phyloP scores from a whole-genome alignment of 495 filamentous ascomycete species.

The Hyaloscypha hepaticicola region DNA sequence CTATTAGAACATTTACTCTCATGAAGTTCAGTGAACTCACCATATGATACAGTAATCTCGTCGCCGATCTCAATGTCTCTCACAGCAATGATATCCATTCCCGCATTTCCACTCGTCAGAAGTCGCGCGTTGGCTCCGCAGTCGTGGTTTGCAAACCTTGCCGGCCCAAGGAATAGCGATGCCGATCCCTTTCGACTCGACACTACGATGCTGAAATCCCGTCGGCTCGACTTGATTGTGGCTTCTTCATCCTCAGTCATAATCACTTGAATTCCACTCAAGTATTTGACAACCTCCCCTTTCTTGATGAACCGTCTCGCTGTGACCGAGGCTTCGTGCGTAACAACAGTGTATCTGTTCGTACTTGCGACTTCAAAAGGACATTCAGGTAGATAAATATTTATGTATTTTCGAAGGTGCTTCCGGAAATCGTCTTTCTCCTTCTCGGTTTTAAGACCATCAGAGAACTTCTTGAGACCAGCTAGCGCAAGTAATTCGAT shows the following conservation, averaged over 20 bases:
- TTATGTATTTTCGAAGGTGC: conserved; percentile 88
- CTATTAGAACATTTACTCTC: background rate
- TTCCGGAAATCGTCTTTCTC: conserved; percentile 86
- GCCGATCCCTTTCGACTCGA: conserved; percentile 86
- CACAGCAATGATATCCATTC: conserved; percentile 81
- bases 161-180: conserved; percentile 89
- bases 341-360: conserved; percentile 90
- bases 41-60: conserved; percentile 94
- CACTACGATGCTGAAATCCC: conserved; percentile 95
- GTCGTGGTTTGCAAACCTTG: conserved; percentile 96
- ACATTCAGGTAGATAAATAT: conserved; percentile 88
- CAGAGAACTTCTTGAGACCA: conserved; percentile 69
- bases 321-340: conserved; percentile 84
- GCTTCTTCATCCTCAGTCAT: conserved; percentile 89
- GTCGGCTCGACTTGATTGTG: conserved; percentile 69
- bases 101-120: conserved; percentile 74
- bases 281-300: conserved; percentile 85
- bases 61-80: conserved; percentile 82
- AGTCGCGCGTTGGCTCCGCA: conserved; percentile 90
- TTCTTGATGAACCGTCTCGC: conserved; percentile 74
- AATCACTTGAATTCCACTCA: conserved; percentile 82
- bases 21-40: conserved; percentile 34
- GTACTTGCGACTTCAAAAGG: conserved; percentile 93
- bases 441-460: conserved; percentile 63
- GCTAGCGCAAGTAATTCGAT: conserved; percentile 66